These are phyloP conservation scores for Rhizoclosmatium sp. DNA, from an alignment of 192 early-diverging fungal species.

Conservation along the genomic window DNA sequence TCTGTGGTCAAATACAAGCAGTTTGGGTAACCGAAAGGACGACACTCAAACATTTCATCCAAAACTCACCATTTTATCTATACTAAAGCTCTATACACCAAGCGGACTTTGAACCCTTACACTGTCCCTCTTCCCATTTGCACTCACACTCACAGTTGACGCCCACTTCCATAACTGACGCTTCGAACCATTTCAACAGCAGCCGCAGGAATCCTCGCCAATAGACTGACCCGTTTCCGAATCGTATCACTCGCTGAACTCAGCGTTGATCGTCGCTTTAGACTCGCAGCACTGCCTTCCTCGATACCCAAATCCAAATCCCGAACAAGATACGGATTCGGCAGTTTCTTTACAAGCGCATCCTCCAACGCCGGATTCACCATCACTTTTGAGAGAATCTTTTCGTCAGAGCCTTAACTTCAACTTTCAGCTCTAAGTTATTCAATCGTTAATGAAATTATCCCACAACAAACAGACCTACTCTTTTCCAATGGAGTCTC, in stretches of 20 bases:
- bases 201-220: neutral
- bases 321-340: neutral
- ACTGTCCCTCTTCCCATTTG: no score
- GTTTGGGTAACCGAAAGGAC: no score
- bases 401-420: slow-evolving; percentile 50
- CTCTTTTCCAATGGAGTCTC: slow-evolving; percentile 22
- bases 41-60: no score
- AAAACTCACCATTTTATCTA: no score
- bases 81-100: no score
- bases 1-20: no score
- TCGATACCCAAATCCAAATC: neutral
- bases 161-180: neutral
- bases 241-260: neutral
- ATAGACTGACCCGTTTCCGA: neutral
- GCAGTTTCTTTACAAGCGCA: neutral
- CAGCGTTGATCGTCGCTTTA: neutral
- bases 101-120: no score
- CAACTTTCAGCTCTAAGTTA: slow-evolving; percentile 27
- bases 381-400: slow-evolving; percentile 24
- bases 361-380: neutral
- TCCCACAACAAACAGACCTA: slow-evolving; percentile 2
- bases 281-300: neutral
- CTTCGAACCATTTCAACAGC: slow-evolving; percentile 15
- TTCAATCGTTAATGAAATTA: neutral
- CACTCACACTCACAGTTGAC: neutral